Evolutionary conservation across 1,284 basidiomycete species (phyloP).

Genomic region (Dichomitus squalens): DNA sequence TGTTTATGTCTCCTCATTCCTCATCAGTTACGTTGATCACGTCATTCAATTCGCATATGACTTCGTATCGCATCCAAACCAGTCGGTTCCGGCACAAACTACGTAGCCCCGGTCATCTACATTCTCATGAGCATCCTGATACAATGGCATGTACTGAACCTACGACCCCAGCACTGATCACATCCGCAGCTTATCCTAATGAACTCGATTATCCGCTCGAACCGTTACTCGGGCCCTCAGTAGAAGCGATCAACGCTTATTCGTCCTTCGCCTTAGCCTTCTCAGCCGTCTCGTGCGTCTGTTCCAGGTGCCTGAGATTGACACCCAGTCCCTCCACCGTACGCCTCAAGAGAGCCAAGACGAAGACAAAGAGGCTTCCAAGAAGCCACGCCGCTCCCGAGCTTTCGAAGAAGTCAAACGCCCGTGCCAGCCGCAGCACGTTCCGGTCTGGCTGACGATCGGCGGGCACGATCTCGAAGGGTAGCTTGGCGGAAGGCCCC

Average conservation of each 20-base stretch:
- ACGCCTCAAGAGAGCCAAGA: conserved; percentile 12
- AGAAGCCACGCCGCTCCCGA: conserved; percentile 16
- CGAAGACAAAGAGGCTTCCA: conserved; percentile 14
- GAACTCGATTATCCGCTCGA: no score
- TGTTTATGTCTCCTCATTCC: neutral
- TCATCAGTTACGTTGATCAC: neutral
- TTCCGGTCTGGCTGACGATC: conserved; percentile 16
- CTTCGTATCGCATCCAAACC: neutral
- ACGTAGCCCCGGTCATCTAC: no score
- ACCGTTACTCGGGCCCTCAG: no score
- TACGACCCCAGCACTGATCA: no score
- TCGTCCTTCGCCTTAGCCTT: neutral
- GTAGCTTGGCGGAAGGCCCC: conserved; percentile 10
- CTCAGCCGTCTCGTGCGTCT: neutral
- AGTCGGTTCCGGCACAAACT: neutral
- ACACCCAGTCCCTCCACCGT: conserved; percentile 17
- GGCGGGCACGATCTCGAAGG: conserved; percentile 35
- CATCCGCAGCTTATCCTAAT: no score
- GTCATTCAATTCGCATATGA: neutral
- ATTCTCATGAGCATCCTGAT: no score
- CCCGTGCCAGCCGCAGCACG: conserved; percentile 16
- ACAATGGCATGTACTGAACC: no score
- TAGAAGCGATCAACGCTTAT: no score
- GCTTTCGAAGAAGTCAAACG: conserved; percentile 25
- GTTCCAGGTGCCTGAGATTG: conserved; percentile 13